Base-by-base conservation (phyloP, 371 early-diverging fungal genomes). In the Actinomortierella ambigua region DNA sequence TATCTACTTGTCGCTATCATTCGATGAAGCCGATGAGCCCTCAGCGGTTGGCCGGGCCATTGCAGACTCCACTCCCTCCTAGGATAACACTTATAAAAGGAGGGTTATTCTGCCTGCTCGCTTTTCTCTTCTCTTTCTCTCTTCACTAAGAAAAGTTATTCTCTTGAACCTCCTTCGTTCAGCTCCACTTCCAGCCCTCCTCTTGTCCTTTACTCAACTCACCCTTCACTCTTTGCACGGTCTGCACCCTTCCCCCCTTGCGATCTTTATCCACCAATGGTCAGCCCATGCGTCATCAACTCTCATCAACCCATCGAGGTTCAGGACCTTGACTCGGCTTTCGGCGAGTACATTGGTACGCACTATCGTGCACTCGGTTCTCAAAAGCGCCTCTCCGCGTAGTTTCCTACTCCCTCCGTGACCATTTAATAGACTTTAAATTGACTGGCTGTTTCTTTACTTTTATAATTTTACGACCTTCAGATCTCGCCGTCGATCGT, bases 401-500 rank as follows among this genome's bases (percentile, higher is more conserved):
- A n/a, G n/a, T n/a, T n/a, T n/a, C n/a, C n/a, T n/a, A n/a, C n/a
- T n/a, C n/a, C n/a, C n/a, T n/a, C n/a, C n/a, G n/a, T n/a, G n/a
- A n/a, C n/a, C n/a, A n/a, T n/a, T n/a, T n/a, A n/a, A n/a, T n/a
- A n/a, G n/a, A n/a, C n/a, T n/a, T n/a, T n/a, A n/a, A n/a, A n/a
- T n/a, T n/a, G n/a, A 1, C 17, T 27, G 2, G 39, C 17, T 28
- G 8, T 14, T 14, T 3, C 3, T 20, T 40, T 4, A n/a, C 44
- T 13, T 44, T 44, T 44, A 20, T 13, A 20, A 44, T 44, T 15
- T 2, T 4, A 44, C 15, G 5, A 14, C 18, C 20, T 41, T 5
- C 79, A 88, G 93, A 93, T 65, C 78, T 94, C 52, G 92, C 93
- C 42, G 85, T 82, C 61, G 68, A 80, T 46, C 77, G 80, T 39